phyloP scores from a whole-genome alignment of 257 asterid genomes.

The Sherardia arvensis region DNA sequence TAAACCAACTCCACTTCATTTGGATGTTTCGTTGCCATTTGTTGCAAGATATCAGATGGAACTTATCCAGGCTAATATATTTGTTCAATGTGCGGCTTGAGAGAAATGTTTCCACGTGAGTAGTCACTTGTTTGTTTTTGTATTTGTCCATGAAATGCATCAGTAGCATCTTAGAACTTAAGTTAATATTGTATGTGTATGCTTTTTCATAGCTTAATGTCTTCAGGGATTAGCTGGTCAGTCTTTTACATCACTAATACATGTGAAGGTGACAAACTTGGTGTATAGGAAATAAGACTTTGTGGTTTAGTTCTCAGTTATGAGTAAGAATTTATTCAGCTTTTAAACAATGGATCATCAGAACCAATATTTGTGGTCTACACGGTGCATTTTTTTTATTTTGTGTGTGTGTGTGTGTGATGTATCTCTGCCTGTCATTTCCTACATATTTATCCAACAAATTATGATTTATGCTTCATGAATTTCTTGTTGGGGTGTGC shows the following conservation, averaged over 20 bases:
- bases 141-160: not conserved
- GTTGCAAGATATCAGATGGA: slow-evolving; percentile 69
- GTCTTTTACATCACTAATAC: not conserved
- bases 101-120: slow-evolving; percentile 93
- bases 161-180: not conserved
- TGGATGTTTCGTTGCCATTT: slow-evolving; percentile 82
- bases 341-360: not conserved
- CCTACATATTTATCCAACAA: not conserved
- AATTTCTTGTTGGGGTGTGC: slow-evolving; percentile 20
- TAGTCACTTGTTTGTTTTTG: not conserved
- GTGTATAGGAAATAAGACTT: not conserved
- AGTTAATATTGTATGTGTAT: not conserved
- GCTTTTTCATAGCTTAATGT: not conserved
- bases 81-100: slow-evolving; percentile 87
- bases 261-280: not conserved
- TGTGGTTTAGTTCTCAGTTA: not conserved
- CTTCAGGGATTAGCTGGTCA: not conserved
- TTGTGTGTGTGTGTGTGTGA: not conserved
- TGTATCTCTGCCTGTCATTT: slow-evolving; percentile 1
- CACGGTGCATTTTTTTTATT: not conserved
- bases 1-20: slow-evolving; percentile 84
- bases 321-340: not conserved
- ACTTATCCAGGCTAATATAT: slow-evolving; percentile 63
- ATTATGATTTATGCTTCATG: not conserved
- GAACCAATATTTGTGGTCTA: not conserved